Percentiles rank a stretch among this genome's conserved stretches.
phyloP scores from a whole-genome alignment of 2,329 filamentous ascomycete genomes.

The Dichotomopilus funicola region DNA sequence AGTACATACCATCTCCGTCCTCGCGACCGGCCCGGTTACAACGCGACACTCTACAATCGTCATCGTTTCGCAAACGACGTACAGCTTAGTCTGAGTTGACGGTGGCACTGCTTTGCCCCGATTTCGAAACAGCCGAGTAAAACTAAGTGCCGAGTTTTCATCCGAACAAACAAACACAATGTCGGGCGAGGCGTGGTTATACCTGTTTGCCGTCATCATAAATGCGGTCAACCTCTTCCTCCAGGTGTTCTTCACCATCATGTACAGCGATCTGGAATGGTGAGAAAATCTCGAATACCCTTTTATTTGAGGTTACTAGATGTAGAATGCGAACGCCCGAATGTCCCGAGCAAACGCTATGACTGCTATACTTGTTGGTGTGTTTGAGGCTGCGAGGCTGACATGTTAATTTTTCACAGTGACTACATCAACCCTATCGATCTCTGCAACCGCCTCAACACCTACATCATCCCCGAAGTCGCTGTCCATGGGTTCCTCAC shows the following conservation, averaged over 20 bases:
- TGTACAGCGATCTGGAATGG: slow-evolving; percentile 99
- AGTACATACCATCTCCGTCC: background rate
- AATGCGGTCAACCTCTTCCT: slow-evolving; percentile 99
- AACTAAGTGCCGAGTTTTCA: background rate
- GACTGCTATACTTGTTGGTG: background rate
- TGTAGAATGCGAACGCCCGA: background rate
- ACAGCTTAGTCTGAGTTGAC: background rate
- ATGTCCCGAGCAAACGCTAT: background rate
- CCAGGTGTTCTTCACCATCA: slow-evolving; percentile 99
- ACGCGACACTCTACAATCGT: slow-evolving; percentile 5
- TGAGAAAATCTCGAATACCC: slow-evolving; percentile 42
- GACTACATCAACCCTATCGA: slow-evolving; percentile 99
- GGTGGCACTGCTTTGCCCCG: background rate
- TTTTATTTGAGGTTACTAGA: background rate
- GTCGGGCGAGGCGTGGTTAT: slow-evolving; percentile 98
- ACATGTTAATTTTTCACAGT: slow-evolving; percentile 40
- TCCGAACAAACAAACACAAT: slow-evolving; percentile 43
- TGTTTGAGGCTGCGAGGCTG: slow-evolving; percentile 3
- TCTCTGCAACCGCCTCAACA: slow-evolving; percentile 99
- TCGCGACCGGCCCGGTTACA: background rate
- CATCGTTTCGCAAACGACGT: background rate
- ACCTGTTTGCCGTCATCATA: slow-evolving; percentile 94
- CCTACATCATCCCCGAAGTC: slow-evolving; percentile 98
- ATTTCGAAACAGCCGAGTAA: background rate
- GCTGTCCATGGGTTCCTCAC: slow-evolving; percentile 95